Base-by-base conservation (phyloP, 768 basidiomycete genomes). In the Zangia roseola region DNA sequence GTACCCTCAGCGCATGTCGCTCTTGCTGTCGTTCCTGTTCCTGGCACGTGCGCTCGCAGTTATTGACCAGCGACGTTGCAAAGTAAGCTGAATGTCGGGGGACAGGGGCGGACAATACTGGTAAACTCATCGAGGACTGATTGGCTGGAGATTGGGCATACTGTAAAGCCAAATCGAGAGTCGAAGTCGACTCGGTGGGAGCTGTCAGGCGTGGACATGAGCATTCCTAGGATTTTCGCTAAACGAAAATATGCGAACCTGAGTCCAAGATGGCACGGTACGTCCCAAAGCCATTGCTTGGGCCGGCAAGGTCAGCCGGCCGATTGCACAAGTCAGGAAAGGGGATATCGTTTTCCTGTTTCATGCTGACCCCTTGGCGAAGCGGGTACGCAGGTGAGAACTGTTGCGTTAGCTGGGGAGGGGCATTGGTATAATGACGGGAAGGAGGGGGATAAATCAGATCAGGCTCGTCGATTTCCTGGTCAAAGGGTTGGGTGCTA, bases 41-140 rank as follows among this genome's bases (percentile, higher is more conserved):
- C 68, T 68, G 66, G 46, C 68, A 68, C 61, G 67, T 70, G 64
- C 67, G 66, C 49, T 68, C 66, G 56, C 67, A 68, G 53, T 56
- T 59, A 55, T 51, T 55, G 56, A 68, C 54, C 10, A 68, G 47
- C 31, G 66, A 69, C 4, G 63, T 33, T 21, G 46, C 66, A 55
- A 62, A 65, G 52, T 68, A 68, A 0, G 62, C 46, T 33, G 65
- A 65, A 56, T 68, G 67, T 42, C 67, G 61, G 19, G 67, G 68
- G 48, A 68, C 60, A 48, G 67, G 67, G 37, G 67, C 67, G 21
- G 67, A 61, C 19, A 69, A 37, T 19, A 56, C 51, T 2, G 67
- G 63, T 10, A 50, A 35, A 10, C 33, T 58, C 61, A 65, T 59
- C 38, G 65, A 23, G 9, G 49, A 3, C 17, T 59, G 56, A 35